Evolutionary conservation across 2,329 filamentous ascomycete genomes (phyloP), one percentile per base, ranked within the genome.

Genomic region (Escovopsis sp.): DNA sequence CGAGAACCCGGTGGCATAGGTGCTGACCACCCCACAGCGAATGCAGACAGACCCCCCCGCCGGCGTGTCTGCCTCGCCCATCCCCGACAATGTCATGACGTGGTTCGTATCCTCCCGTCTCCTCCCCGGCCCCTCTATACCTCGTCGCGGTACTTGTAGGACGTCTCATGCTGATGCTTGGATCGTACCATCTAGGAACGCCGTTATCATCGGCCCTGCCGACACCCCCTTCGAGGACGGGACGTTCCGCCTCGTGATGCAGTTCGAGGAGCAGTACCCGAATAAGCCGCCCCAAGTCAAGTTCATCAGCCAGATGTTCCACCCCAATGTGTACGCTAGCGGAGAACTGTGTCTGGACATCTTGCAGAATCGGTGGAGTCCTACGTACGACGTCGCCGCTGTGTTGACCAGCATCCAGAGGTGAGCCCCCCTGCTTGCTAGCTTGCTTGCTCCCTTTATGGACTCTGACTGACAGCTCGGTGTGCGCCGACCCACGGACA

Each of bases 21-120:
- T 29, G 37, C 40, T 47, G 21, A 51, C 39, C 28, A 18, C 27
- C 19, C 25, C 18, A 36, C 54, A 94, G 87, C 86, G 90, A 61
- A 98, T 98, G 88, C 90, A 98, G 65, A 96, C 88, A 31, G 90
- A 98, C 54, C 90, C 90, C 57, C 90, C 90, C 9, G 88, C 88
- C 35, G 90, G 90, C 39, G 88, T 98, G 35, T 96, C 88, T 45
- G 90, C 90, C 13, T 96, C 87, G 35, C 90, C 90, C 6, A 82
- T 96, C 32, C 85, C 88, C 41, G 86, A 94, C 54, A 94, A 94
- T 65, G 86, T 94, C 50, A 94, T 94, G 86, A 93, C 84, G 34
- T 94, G 85, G 85, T 92, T 70, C 44, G 69, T 48, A 41, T 36
- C 43, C 42, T 29, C 29, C 38, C 30, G 30, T 18, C 21, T 28